Percentiles rank a stretch among this genome's conserved stretches.
These are phyloP conservation scores for Echinosophora koreensis DNA, from an alignment of 306 rosid species.

Conservation along the genomic window DNA sequence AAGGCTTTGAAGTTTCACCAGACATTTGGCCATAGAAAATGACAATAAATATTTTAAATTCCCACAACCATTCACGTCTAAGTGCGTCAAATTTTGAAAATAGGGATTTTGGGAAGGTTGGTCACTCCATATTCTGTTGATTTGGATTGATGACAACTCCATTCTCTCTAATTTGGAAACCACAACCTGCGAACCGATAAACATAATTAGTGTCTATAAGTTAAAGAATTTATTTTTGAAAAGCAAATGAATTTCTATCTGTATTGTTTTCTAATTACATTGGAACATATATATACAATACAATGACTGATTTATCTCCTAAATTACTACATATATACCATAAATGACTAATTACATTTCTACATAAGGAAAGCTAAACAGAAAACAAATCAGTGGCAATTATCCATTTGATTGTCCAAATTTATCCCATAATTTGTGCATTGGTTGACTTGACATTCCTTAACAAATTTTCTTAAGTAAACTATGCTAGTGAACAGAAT, in stretches of 20 bases:
- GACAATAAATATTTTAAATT: constrained; percentile 26
- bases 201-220: not conserved
- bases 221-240: not conserved
- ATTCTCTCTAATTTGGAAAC: constrained; percentile 43
- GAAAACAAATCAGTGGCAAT: too few relatives aligned
- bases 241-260: too few relatives aligned
- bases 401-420: too few relatives aligned
- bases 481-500: not conserved
- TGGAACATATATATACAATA: too few relatives aligned
- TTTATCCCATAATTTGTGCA: too few relatives aligned
- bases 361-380: too few relatives aligned
- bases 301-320: too few relatives aligned
- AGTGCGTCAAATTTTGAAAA: constrained; percentile 35
- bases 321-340: too few relatives aligned
- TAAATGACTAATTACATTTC: too few relatives aligned
- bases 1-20: constrained; percentile 51
- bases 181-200: not conserved
- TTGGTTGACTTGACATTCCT: too few relatives aligned
- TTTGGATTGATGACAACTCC: constrained; percentile 13
- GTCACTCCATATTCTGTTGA: constrained; percentile 36
- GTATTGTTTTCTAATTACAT: too few relatives aligned
- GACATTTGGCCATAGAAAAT: constrained; percentile 37
- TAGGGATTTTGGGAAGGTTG: not conserved
- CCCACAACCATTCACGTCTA: constrained; percentile 33
- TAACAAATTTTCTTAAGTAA: too few relatives aligned